phyloP scores from a whole-genome alignment of 805 yeast genomes.

The Wickerhamiella domercqiae region DNA sequence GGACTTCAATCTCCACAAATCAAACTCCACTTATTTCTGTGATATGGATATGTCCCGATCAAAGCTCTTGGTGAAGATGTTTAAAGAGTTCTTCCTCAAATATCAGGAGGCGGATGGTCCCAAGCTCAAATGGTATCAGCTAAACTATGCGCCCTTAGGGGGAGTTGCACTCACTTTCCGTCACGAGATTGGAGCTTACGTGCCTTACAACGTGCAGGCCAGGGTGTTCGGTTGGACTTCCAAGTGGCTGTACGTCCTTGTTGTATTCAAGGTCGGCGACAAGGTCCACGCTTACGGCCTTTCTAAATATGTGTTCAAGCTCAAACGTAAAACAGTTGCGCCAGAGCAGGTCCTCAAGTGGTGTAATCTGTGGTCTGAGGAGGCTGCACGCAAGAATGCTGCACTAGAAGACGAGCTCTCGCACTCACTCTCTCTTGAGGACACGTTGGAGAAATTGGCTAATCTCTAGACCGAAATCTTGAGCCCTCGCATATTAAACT shows the following conservation, averaged over 20 bases:
- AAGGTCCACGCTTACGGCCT: slow-evolving; percentile 40
- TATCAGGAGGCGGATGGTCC: slow-evolving; percentile 24
- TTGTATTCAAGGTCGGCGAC: slow-evolving; percentile 35
- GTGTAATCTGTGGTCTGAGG: slow-evolving; percentile 42
- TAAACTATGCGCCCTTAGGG: slow-evolving; percentile 67
- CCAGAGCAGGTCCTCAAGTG: slow-evolving; percentile 45
- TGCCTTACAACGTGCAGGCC: slow-evolving; percentile 38
- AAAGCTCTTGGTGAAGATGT: slow-evolving; percentile 38
- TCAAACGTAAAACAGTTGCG: slow-evolving; percentile 55
- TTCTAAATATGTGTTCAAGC: slow-evolving; percentile 70
- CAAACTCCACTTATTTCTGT: slow-evolving; percentile 67
- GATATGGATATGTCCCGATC: slow-evolving; percentile 73
- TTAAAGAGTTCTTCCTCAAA: slow-evolving; percentile 40
- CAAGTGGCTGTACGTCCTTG: slow-evolving; percentile 67
- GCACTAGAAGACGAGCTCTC: slow-evolving; percentile 10
- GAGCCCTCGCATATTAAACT: neutral
- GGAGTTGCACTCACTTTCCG: slow-evolving; percentile 51
- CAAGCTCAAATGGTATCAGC: slow-evolving; percentile 19
- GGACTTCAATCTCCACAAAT: slow-evolving; percentile 77
- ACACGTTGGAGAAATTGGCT: too few species aligned
- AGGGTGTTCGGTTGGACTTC: slow-evolving; percentile 68
- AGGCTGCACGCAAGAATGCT: slow-evolving; percentile 26
- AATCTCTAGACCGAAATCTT: neutral
- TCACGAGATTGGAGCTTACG: slow-evolving; percentile 58
- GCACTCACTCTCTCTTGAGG: slow-evolving; percentile 12